Conservation (phyloP, 345 rosid genomes). For the Aegle marmelos region DNA sequence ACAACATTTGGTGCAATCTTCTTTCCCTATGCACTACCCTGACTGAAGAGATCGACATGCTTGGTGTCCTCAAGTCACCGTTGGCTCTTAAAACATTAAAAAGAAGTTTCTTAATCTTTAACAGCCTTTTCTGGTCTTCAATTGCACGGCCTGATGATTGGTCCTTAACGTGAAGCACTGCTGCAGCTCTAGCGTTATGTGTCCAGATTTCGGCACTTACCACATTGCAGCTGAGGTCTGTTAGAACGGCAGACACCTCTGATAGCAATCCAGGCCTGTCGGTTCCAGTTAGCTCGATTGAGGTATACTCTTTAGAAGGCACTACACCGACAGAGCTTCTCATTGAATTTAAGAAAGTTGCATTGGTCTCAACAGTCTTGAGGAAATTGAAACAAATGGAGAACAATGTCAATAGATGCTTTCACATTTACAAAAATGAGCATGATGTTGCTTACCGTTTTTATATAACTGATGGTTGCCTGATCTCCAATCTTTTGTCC, state of each 20-base stretch:
- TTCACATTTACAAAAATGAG: not conserved
- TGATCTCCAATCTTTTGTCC: slow-evolving; percentile 26
- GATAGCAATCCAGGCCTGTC: slow-evolving; percentile 56
- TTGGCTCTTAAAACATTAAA: slow-evolving; percentile 30
- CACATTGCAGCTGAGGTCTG: slow-evolving; percentile 46
- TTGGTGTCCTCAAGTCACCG: slow-evolving; percentile 16
- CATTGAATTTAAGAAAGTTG: slow-evolving; percentile 23
- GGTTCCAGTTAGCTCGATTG: slow-evolving; percentile 40
- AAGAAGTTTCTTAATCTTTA: slow-evolving; percentile 38
- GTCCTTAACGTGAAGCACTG: slow-evolving; percentile 40
- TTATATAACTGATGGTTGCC: slow-evolving; percentile 17
- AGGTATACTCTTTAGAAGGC: slow-evolving; percentile 37
- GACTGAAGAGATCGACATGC: slow-evolving; percentile 26
- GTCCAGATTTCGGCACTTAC: slow-evolving; percentile 53
- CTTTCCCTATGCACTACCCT: slow-evolving; percentile 31
- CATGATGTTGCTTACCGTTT: slow-evolving; percentile 27
- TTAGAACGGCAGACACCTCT: slow-evolving; percentile 45
- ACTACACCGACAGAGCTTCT: slow-evolving; percentile 33
- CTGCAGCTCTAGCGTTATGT: slow-evolving; percentile 46
- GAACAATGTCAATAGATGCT: not conserved
- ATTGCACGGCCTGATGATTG: slow-evolving; percentile 31
- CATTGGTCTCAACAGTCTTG: slow-evolving; percentile 45
- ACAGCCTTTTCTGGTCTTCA: slow-evolving; percentile 32
- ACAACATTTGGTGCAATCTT: slow-evolving; percentile 50
- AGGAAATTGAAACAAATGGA: slow-evolving; percentile 14